These are phyloP conservation scores for Fragaria ananassa DNA, from an alignment of 306 rosid species.

Conservation along the genomic window DNA sequence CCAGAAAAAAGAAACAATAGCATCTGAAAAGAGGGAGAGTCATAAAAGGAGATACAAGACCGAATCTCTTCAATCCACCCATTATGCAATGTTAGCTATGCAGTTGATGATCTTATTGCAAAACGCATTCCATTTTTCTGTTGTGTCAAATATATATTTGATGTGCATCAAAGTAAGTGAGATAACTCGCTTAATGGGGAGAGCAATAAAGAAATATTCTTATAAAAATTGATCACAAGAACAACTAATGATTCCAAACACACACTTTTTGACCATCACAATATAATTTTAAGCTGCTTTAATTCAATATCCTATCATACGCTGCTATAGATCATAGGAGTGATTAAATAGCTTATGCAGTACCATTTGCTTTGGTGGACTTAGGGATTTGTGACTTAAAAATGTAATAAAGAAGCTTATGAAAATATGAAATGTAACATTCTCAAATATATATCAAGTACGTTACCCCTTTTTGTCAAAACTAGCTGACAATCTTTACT, in stretches of 20 bases:
- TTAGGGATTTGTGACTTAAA: too few species aligned
- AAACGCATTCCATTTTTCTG: slow-evolving; percentile 4
- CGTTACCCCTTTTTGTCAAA: too few species aligned
- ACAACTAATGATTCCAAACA: slow-evolving; percentile 58
- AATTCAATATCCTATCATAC: slow-evolving; percentile 60
- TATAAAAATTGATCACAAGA: slow-evolving; percentile 47
- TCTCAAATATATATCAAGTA: too few species aligned
- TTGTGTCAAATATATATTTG: slow-evolving; percentile 11
- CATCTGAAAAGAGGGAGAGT: slow-evolving; percentile 12
- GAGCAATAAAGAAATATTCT: slow-evolving; percentile 49
- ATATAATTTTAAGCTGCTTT: slow-evolving; percentile 23
- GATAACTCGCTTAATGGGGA: slow-evolving; percentile 50
- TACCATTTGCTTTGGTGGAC: too few species aligned
- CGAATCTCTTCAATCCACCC: slow-evolving; percentile 26
- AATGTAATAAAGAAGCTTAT: too few species aligned
- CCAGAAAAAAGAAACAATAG: slow-evolving; percentile 20
- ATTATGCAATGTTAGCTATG: slow-evolving; percentile 11
- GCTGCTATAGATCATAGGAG: slow-evolving; percentile 21
- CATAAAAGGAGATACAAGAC: slow-evolving; percentile 24
- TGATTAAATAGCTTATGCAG: not conserved
- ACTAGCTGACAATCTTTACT: too few species aligned
- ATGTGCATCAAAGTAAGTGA: slow-evolving; percentile 31
- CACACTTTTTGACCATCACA: slow-evolving; percentile 72
- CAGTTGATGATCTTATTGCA: slow-evolving; percentile 16
- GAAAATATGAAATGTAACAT: too few species aligned